These are phyloP conservation scores for Rauvolfia tetraphylla DNA, from an alignment of 257 asterid genomes.

Conservation along the genomic window DNA sequence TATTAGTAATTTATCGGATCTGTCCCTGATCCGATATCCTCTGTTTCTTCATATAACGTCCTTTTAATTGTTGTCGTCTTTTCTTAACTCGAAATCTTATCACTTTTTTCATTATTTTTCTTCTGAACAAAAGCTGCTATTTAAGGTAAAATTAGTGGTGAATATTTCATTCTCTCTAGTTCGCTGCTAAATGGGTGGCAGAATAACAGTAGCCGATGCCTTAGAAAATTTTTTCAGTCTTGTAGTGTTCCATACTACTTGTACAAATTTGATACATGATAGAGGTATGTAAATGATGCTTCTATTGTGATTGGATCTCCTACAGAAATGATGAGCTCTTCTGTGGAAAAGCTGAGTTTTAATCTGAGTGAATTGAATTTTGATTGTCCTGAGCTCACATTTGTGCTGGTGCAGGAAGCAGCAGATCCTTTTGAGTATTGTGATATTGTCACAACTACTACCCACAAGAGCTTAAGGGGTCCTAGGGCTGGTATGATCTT, in stretches of 20 bases:
- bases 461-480: slow-evolving; percentile 80
- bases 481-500: slow-evolving; percentile 62
- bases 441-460: slow-evolving; percentile 72
- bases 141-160: no score
- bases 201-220: background rate
- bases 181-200: background rate
- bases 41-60: background rate
- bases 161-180: background rate
- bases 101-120: background rate
- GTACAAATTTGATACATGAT: background rate
- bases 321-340: background rate
- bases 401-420: slow-evolving; percentile 50
- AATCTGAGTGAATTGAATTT: background rate
- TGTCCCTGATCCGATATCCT: background rate
- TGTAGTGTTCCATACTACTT: background rate
- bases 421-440: slow-evolving; percentile 58
- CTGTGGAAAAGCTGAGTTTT: no score
- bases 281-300: background rate
- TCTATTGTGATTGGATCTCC: background rate
- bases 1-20: background rate
- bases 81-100: background rate
- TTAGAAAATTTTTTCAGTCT: background rate
- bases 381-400: background rate
- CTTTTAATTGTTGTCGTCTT: background rate
- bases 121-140: background rate